Percentiles rank a stretch among this genome's conserved stretches.
Conservation (phyloP, 345 rosid genomes). For the Noccaea caerulescens region DNA sequence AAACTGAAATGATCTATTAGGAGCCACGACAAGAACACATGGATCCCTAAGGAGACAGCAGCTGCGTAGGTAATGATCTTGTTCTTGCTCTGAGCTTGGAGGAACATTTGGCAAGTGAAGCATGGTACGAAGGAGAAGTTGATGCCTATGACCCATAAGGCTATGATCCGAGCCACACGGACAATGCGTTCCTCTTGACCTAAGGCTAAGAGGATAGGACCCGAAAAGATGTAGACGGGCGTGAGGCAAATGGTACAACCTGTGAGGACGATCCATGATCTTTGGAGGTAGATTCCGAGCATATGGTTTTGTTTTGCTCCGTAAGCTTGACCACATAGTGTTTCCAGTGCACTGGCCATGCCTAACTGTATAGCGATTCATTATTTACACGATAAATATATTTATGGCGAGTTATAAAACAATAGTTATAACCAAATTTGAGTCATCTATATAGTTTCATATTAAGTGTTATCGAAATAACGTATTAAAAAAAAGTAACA, state of each 20-base stretch:
- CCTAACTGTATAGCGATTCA: slow-evolving; percentile 59
- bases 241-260: slow-evolving; percentile 47
- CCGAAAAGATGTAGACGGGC: slow-evolving; percentile 59
- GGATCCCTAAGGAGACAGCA: slow-evolving; percentile 51
- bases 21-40: slow-evolving; percentile 68
- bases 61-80: slow-evolving; percentile 67
- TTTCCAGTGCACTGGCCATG: slow-evolving; percentile 83
- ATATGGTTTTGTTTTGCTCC: slow-evolving; percentile 79
- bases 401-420: not conserved
- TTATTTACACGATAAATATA: not conserved
- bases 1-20: slow-evolving; percentile 53
- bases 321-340: slow-evolving; percentile 82
- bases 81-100: slow-evolving; percentile 87
- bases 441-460: not conserved
- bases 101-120: slow-evolving; percentile 77
- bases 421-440: not conserved
- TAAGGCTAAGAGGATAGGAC: slow-evolving; percentile 54
- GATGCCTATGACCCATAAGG: slow-evolving; percentile 60
- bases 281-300: slow-evolving; percentile 82
- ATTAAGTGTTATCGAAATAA: not conserved
- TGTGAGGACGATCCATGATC: slow-evolving; percentile 74
- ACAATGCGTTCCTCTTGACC: slow-evolving; percentile 64
- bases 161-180: slow-evolving; percentile 50
- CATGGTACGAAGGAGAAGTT: slow-evolving; percentile 51
- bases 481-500: not conserved